Evolutionary conservation across 345 rosid species (phyloP).

Genomic region (Heritiera fomes): DNA sequence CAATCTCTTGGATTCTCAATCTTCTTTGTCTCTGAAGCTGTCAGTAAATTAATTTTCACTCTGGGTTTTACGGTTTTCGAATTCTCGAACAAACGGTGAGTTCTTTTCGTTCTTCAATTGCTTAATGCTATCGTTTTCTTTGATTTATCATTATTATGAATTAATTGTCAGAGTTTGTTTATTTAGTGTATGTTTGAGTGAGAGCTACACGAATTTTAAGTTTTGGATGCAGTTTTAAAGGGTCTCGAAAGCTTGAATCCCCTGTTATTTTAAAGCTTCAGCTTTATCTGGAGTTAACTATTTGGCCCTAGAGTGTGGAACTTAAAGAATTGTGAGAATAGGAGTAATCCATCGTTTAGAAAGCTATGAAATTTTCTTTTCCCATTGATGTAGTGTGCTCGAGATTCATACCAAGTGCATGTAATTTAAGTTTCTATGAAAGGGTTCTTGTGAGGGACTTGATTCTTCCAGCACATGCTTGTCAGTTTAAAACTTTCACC

Average conservation of each 20-base stretch:
- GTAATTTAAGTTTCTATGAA: not conserved
- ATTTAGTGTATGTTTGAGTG: not conserved
- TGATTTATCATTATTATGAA: not conserved
- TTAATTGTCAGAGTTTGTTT: not conserved
- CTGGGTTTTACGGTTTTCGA: not conserved
- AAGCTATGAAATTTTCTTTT: not conserved
- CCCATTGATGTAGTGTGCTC: not conserved
- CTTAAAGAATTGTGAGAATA: not conserved
- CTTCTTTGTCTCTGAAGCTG: not conserved
- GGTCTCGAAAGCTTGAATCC: not conserved
- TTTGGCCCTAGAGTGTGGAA: not conserved
- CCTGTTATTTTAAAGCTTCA: not conserved
- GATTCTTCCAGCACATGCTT: not conserved
- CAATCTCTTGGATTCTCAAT: not conserved
- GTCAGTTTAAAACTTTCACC: not conserved
- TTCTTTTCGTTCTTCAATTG: not conserved
- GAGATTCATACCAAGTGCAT: not conserved
- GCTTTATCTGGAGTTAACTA: not conserved
- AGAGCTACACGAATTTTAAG: not conserved
- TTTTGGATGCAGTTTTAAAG: not conserved
- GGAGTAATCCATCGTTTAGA: not conserved
- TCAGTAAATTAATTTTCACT: not conserved
- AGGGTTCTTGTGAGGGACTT: not conserved
- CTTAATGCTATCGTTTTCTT: not conserved
- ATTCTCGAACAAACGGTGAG: not conserved